Evolutionary conservation across 2,329 filamentous ascomycete species (phyloP).

Genomic region (Esteya vermicola): DNA sequence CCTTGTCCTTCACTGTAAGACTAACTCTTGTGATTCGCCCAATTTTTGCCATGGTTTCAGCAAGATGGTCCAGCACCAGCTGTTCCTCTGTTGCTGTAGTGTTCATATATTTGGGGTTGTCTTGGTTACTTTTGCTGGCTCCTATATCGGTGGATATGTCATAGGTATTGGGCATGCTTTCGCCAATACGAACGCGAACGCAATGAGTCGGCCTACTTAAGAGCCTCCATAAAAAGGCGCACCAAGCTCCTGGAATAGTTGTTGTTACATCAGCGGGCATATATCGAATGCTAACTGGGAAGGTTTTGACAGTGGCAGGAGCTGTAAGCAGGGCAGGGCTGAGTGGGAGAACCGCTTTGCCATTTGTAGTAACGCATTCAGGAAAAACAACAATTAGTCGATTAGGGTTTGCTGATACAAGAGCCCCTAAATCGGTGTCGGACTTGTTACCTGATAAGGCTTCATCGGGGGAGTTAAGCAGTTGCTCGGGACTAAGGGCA

Average conservation of each 20-base stretch:
- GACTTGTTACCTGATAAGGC: constrained; percentile 22
- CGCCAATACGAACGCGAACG: constrained; percentile 81
- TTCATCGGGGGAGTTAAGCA: constrained; percentile 18
- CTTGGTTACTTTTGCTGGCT: not conserved
- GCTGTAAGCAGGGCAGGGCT: constrained; percentile 61
- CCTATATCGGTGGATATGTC: not conserved
- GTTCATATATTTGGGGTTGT: no score
- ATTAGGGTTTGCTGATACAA: constrained; percentile 54
- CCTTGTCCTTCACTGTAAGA: constrained; percentile 70
- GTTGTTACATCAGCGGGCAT: constrained; percentile 82
- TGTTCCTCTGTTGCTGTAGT: constrained; percentile 50
- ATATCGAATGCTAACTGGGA: constrained; percentile 82
- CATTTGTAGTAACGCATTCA: constrained; percentile 89
- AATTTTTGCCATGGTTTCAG: constrained; percentile 73
- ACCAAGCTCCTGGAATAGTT: constrained; percentile 62
- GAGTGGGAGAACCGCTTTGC: constrained; percentile 73
- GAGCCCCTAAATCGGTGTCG: constrained; percentile 44
- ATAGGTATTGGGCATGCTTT: constrained; percentile 48
- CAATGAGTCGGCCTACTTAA: constrained; percentile 75
- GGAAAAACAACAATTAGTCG: constrained; percentile 79
- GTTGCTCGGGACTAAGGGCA: constrained; percentile 49
- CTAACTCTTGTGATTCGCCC: constrained; percentile 82
- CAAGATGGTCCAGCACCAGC: constrained; percentile 61
- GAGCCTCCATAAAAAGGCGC: constrained; percentile 70
- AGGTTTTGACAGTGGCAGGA: constrained; percentile 58